phyloP scores from a whole-genome alignment of 164 flowering plant genomes.

The Annona cherimola region DNA sequence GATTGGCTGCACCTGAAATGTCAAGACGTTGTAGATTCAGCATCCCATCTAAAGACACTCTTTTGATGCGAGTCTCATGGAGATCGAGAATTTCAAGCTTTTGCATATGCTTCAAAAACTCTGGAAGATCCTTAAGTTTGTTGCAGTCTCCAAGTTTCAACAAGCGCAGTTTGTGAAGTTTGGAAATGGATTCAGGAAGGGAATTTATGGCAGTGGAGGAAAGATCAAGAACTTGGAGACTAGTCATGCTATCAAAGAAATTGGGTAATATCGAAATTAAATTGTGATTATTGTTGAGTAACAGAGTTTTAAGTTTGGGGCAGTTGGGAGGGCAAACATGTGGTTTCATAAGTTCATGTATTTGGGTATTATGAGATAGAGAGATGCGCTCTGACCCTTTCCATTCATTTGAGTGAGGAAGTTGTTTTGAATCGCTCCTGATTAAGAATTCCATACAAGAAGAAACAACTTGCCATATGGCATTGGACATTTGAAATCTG shows the following conservation, averaged over 20 bases:
- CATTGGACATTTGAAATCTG: too few relatives aligned
- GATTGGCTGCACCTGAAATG: neutral
- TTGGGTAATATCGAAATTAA: neutral
- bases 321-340: neutral
- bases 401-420: neutral
- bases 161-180: neutral
- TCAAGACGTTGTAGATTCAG: neutral
- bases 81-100: neutral
- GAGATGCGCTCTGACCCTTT: neutral
- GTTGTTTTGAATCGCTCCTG: too few relatives aligned
- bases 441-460: too few relatives aligned
- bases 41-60: neutral
- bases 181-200: neutral
- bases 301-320: neutral
- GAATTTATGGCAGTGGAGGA: neutral
- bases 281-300: neutral
- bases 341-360: too few relatives aligned
- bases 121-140: neutral
- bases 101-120: neutral
- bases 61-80: neutral
- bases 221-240: neutral
- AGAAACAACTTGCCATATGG: too few relatives aligned
- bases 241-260: neutral
- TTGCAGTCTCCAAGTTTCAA: neutral
- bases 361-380: too few relatives aligned